These are phyloP conservation scores for Sarcomyxa edulis DNA, from an alignment of 768 basidiomycete species.

Conservation along the genomic window DNA sequence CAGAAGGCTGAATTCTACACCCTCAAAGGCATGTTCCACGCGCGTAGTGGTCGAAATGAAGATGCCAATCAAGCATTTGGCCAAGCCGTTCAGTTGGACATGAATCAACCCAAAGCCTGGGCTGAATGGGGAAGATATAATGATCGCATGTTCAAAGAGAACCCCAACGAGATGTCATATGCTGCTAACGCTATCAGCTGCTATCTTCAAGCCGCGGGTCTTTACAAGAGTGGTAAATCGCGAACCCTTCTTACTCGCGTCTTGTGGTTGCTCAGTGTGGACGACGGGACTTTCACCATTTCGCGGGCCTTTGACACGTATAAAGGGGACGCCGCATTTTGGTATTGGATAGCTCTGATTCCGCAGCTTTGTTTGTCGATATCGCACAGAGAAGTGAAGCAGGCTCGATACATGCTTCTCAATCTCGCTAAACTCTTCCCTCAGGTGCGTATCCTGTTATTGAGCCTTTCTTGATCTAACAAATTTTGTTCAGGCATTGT, in stretches of 20 bases:
- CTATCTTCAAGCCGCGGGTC: slow-evolving; percentile 94
- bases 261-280: slow-evolving; percentile 93
- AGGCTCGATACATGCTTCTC: slow-evolving; percentile 83
- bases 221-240: slow-evolving; percentile 92
- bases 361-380: slow-evolving; percentile 91
- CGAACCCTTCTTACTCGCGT: slow-evolving; percentile 88
- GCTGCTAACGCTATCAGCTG: slow-evolving; percentile 94
- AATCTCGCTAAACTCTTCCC: slow-evolving; percentile 90
- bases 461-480: not conserved
- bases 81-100: slow-evolving; percentile 94
- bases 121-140: slow-evolving; percentile 96
- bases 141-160: slow-evolving; percentile 89
- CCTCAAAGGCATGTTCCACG: slow-evolving; percentile 97
- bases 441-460: slow-evolving; percentile 60
- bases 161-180: slow-evolving; percentile 62
- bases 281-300: slow-evolving; percentile 68
- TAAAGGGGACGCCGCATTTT: slow-evolving; percentile 93
- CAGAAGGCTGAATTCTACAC: slow-evolving; percentile 99
- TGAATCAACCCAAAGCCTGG: slow-evolving; percentile 95
- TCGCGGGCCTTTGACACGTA: slow-evolving; percentile 88
- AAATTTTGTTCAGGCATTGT: slow-evolving; percentile 63
- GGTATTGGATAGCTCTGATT: slow-evolving; percentile 99
- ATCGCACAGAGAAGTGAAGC: slow-evolving; percentile 87
- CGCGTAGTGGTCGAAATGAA: slow-evolving; percentile 76
- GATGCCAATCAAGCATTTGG: slow-evolving; percentile 92